Base-by-base conservation (phyloP, 371 early-diverging fungal species). In the Blastocladiella emersonii region DNA sequence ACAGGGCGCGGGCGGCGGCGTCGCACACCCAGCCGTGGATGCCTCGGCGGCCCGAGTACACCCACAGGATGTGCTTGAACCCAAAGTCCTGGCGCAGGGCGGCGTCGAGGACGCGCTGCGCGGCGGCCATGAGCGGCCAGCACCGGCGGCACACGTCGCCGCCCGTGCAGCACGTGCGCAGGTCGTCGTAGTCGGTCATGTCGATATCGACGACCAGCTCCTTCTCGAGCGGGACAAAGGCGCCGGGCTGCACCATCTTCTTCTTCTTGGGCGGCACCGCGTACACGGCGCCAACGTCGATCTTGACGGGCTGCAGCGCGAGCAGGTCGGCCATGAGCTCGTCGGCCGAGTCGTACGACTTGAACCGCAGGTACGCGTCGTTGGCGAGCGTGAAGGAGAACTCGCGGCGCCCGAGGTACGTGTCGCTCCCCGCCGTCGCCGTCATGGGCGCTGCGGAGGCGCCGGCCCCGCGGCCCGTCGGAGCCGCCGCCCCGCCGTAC, bases 181-280 rank as follows among this genome's bases (percentile, higher is more conserved):
- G 80, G 43, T 95, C 93, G 72, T 95, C 94, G 72, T 99, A 99
- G 75, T 99, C 99, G 0, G 98, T 98, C 89, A 99, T 90, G 83
- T 99, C 99, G 66, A 99, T 93, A 89, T 99, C 99, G 79, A 99
- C 94, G n/a, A 99, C 96, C 15, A 99, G 77, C 71, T 99, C 99
- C 67, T 92, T 88, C 61, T 87, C 82, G 25, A 86, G 69, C 0
- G 95, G 88, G 17, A 74, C 72, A 65, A 94, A 92, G 2, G 83
- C 85, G 6, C 77, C 80, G 8, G 86, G 81, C 53, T 76, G 74
- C 21, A 90, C 75, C 17, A 81, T 78, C 67, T 87, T 89, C 62
- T 85, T 88, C 56, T 91, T 85, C 62, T 79, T 86, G 15, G 95
- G 95, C 82, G 87, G 78, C 7, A 82, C 77, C 62, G 85, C 81